Base-by-base conservation (phyloP, 768 basidiomycete species). In the Tubosaeta sp. region DNA sequence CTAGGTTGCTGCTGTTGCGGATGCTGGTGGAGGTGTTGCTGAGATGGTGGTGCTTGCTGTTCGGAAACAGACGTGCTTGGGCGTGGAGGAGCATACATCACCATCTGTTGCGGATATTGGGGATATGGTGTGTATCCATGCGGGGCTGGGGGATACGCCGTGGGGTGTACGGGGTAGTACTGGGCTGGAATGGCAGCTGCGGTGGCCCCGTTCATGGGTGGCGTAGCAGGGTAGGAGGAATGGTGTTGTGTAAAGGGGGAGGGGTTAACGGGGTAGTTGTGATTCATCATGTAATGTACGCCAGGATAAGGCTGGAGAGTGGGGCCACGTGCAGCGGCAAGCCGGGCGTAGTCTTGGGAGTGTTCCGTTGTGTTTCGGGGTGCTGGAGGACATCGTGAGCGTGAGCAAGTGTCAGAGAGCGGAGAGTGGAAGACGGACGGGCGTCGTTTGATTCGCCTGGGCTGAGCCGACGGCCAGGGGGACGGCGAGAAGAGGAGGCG, bases 221-320 rank as follows among this genome's bases (percentile, higher is more conserved):
- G 61, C 13, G 63, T 56, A 29, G 67, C 48, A 45, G 67, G 62
- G 35, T 71, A 55, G 44, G 66, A 34, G 69, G 81, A 59, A 70
- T 71, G 72, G 17, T 73, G 69, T 41, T 76, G 74, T 25, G 75
- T 58, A 56, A 75, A 78, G 11, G 74, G 73, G 51, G 84, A 75
- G 54, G 81, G 79, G 62, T 80, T 82, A 58, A 81, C 72, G 25
- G 83, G 77, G 43, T 87, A 89, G 53, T 79, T 71, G 48, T 83
- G 82, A 66, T 88, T 89, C 85, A 88, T 88, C 66, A 83, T 74
- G 61, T 65, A 72, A 43, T 79, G 82, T 9, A 78, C 72, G 25
- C 72, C 73, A 43, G 81, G 80, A 66, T 82, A 84, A 14, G 81
- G 78, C 60, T 79, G 81, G 56, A 79, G 75, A 52, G 71, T 66